These are phyloP conservation scores for Volutella citrinella DNA, from an alignment of 2,329 filamentous ascomycete genomes.

Conservation along the genomic window DNA sequence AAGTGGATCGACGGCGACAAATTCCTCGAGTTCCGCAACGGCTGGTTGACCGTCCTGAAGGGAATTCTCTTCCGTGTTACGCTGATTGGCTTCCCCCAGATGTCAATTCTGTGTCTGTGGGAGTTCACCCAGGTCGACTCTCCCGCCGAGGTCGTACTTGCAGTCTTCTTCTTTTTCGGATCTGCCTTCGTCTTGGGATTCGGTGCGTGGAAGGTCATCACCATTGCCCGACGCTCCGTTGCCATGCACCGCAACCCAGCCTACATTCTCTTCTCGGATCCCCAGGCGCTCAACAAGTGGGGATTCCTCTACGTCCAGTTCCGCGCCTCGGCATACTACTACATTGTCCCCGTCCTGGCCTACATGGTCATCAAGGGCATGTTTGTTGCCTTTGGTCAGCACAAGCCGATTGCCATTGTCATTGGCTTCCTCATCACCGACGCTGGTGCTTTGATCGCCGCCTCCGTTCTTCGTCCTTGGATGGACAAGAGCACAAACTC, in stretches of 20 bases:
- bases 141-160: conserved; percentile 78
- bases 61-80: conserved; percentile 90
- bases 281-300: conserved; percentile 94
- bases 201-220: conserved; percentile 87
- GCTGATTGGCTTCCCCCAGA: conserved; percentile 87
- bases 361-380: conserved; percentile 86
- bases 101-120: conserved; percentile 89
- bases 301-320: conserved; percentile 97
- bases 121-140: conserved; percentile 87
- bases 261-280: conserved; percentile 95
- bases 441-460: conserved; percentile 69
- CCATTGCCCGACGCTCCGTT: conserved; percentile 83
- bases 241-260: conserved; percentile 93
- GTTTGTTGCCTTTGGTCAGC: conserved; percentile 81
- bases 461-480: conserved; percentile 83
- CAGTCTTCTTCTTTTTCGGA: conserved; percentile 83
- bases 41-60: conserved; percentile 89
- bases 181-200: conserved; percentile 75
- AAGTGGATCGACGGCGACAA: conserved; percentile 80
- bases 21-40: conserved; percentile 90
- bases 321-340: conserved; percentile 93
- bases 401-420: conserved; percentile 68
- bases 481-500: conserved; percentile 99
- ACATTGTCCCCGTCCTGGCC: conserved; percentile 73
- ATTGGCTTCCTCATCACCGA: conserved; percentile 83